A percentile compares a stretch with the other conserved stretches of the same genome.
Evolutionary conservation across 208 protist species (phyloP).

Genomic region (Leishmania aethiopica): DNA sequence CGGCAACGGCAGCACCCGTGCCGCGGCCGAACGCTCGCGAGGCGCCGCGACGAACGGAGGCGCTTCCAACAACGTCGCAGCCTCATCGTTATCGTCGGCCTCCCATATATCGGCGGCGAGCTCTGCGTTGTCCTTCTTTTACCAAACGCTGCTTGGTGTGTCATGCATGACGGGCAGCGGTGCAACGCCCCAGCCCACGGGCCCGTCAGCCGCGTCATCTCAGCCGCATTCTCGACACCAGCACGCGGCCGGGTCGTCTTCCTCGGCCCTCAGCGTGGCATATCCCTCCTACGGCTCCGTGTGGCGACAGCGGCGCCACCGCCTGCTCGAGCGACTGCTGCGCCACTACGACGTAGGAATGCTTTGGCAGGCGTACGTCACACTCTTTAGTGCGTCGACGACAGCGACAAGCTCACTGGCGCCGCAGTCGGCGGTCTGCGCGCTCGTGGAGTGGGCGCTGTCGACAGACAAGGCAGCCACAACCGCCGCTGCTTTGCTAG

Average conservation of each 20-base stretch:
- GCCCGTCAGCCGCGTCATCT: neutral
- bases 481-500: conserved; percentile 10
- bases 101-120: neutral
- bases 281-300: neutral
- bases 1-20: neutral
- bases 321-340: conserved; percentile 26
- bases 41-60: neutral
- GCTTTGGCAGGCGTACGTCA: conserved; percentile 36
- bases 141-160: conserved; percentile 15
- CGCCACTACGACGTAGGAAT: conserved; percentile 32
- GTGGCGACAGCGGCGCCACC: conserved; percentile 28
- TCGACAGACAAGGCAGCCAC: conserved; percentile 4
- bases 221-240: neutral
- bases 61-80: neutral
- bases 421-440: conserved; percentile 22
- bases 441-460: conserved; percentile 23
- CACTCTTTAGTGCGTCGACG: conserved; percentile 24
- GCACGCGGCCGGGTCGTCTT: neutral
- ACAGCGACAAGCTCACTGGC: conserved; percentile 6
- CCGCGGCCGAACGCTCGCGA: neutral
- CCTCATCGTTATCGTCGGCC: neutral
- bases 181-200: neutral
- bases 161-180: conserved; percentile 4
- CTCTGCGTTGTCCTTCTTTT: conserved; percentile 13
- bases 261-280: neutral